Evolutionary conservation across 2,329 filamentous ascomycete species (phyloP), one percentile per base, ranked within the genome.

Genomic region (Exophiala sp.): DNA sequence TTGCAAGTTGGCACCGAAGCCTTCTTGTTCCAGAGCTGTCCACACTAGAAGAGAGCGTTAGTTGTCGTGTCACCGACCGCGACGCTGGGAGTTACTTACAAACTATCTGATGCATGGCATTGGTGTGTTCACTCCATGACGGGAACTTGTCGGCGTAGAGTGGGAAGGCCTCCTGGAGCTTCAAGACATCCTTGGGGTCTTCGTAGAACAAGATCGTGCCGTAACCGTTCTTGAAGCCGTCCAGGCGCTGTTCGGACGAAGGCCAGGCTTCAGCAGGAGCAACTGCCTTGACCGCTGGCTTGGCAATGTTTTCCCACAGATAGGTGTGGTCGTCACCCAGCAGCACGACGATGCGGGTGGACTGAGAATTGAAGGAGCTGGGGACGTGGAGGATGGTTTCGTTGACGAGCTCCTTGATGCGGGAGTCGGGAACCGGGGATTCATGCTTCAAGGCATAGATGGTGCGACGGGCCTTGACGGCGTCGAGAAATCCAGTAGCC

Each of bases 191-290:
- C 46, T 43, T 71, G 58, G 81, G 77, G 73, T 94, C 87, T 71
- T 88, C 83, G 74, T 86, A 95, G 80, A 94, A 95, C 62, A 96
- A 80, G 62, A 87, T 84, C 46, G 87, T 86, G 60, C 88, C 90
- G 60, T 89, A 87, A 16, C 70, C 88, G 49, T 66, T 81, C 70
- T 53, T 52, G 48, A 55, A 60, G 29, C 55, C 55, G 18, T 50
- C 43, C 10, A 59, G 43, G 14, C 35, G 42, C 41, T 52, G 41
- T 27, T 54, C 53, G 3, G 53, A 52, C 2, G 27, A 21, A 8
- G 38, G 27, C 47, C 46, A 53, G 3, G 50, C 50, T 19, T 56
- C 56, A 10, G 50, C 9, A 2, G 52, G 53, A 1, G 50, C 56
- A 3, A 56, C 49, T 16, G 56, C 47, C 34, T 56, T 58, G 37